phyloP scores from a whole-genome alignment of 163 green algal genomes.

The Chloromonas sp. region DNA sequence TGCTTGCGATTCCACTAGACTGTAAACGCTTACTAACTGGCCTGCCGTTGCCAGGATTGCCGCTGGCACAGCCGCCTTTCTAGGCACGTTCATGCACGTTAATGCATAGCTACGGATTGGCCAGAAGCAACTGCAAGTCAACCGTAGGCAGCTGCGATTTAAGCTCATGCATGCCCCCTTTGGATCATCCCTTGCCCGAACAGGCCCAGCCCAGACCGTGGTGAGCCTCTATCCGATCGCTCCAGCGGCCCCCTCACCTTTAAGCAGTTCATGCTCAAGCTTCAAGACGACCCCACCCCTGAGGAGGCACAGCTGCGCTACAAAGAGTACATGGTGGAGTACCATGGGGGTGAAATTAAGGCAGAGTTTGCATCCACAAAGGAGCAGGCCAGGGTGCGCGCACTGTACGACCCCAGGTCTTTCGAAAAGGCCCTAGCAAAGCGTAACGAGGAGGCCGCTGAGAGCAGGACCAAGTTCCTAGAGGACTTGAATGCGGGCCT shows the following conservation, averaged over 20 bases:
- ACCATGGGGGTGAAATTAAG: conserved; percentile 62
- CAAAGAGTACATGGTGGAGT: conserved; percentile 69
- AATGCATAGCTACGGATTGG: too few relatives aligned
- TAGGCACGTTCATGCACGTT: too few relatives aligned
- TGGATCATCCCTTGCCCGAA: too few relatives aligned
- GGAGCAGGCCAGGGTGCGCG: conserved; percentile 43
- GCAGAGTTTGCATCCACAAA: conserved; percentile 76
- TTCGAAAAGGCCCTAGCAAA: conserved; percentile 43
- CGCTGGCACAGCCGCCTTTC: too few relatives aligned
- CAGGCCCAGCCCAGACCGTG: not conserved
- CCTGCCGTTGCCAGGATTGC: too few relatives aligned
- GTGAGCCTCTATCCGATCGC: not conserved
- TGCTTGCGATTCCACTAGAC: too few relatives aligned
- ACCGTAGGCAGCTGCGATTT: too few relatives aligned
- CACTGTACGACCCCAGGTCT: conserved; percentile 62
- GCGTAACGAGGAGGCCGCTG: conserved; percentile 47
- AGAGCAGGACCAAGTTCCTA: conserved; percentile 33
- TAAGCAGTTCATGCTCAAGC: conserved; percentile 75
- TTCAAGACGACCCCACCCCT: conserved; percentile 52
- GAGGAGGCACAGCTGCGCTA: conserved; percentile 65
- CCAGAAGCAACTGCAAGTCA: too few relatives aligned
- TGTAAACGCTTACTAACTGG: too few relatives aligned
- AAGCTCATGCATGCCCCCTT: too few relatives aligned
- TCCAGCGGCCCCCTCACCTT: conserved; percentile 51
- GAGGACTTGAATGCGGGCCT: conserved; percentile 25